phyloP scores from a whole-genome alignment of 805 yeast genomes.

The Saccharomyces jurei region DNA sequence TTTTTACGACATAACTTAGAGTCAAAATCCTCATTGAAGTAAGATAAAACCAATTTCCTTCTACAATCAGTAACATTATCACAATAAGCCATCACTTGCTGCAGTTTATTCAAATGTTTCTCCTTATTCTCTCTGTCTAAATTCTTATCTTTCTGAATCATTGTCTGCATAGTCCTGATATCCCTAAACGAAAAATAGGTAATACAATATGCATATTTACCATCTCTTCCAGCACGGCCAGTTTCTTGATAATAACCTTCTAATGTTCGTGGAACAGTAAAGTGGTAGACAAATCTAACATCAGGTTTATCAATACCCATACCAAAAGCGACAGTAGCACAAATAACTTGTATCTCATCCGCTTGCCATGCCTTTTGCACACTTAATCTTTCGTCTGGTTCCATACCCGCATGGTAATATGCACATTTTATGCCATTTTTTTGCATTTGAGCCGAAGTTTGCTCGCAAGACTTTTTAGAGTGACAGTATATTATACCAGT shows the following conservation, averaged over 20 bases:
- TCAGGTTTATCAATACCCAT: slow-evolving; percentile 99
- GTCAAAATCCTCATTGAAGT: slow-evolving; percentile 80
- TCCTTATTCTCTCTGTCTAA: slow-evolving; percentile 59
- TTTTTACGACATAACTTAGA: slow-evolving; percentile 54
- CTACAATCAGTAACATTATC: slow-evolving; percentile 90
- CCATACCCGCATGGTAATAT: slow-evolving; percentile 92
- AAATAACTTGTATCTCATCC: slow-evolving; percentile 63
- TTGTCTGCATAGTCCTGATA: slow-evolving; percentile 63
- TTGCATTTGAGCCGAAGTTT: slow-evolving; percentile 54
- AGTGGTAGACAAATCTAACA: slow-evolving; percentile 85
- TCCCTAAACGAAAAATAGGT: slow-evolving; percentile 77
- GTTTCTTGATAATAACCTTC: slow-evolving; percentile 98
- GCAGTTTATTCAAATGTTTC: slow-evolving; percentile 66
- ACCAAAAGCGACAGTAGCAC: slow-evolving; percentile 98
- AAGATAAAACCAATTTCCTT: slow-evolving; percentile 78
- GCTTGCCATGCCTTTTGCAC: slow-evolving; percentile 81
- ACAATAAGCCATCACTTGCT: slow-evolving; percentile 86
- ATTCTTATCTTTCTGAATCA: slow-evolving; percentile 72
- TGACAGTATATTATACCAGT: slow-evolving; percentile 94
- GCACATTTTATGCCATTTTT: slow-evolving; percentile 58
- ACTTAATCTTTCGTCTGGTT: slow-evolving; percentile 57
- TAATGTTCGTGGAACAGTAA: slow-evolving; percentile 78
- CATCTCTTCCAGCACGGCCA: slow-evolving; percentile 98
- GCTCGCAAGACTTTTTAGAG: slow-evolving; percentile 83
- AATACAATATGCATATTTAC: slow-evolving; percentile 70